Base-by-base conservation (phyloP, 345 rosid genomes). In the Mercurialis annua region DNA sequence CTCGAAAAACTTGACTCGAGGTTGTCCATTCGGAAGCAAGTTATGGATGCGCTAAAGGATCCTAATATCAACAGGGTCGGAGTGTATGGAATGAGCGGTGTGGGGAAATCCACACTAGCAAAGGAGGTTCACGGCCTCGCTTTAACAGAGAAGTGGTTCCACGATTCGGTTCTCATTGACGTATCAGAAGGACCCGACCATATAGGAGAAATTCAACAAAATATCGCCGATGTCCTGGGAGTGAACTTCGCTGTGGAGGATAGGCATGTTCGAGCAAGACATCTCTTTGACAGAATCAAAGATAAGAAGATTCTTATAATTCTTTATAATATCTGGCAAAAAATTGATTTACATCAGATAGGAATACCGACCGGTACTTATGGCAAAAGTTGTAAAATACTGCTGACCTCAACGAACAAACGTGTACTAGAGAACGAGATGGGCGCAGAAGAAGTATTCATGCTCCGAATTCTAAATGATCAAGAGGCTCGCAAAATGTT, bases 311-410 rank as follows among this genome's bases (percentile, higher is more conserved):
- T 33, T 24, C 66, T 69, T 23, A 17, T 69, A 0, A 60, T 60
- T 49, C 48, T 69, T 9, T 81, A 82, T 33, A 59, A 77, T 54
- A 23, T 79, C 1, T 71, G 80, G 80, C 33, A 64, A 5, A 55
- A 24, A n/a, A n/a, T 79, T 17, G 56, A 74, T 4, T 23, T 82
- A 34, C 52, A 65, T 6, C 65, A 42, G 1, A 44, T 79, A 4
- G 81, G 81, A 46, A 76, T 79, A 20, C 64, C 63, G 0, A 59
- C 29, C 1, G 70, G 62, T 0, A 50, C 60, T 4, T 71, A 74
- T 26, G 55, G 71, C 34, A 53, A 54, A 47, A 71, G 30, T 15
- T 67, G 76, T 73, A 83, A 73, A 26, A 0, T 80, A 12, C 21
- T 80, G 33, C 0, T 83, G 8, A 73, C 82, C 0, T 70, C 82